Evolutionary conservation across 495 filamentous ascomycete species (phyloP), one percentile per base, ranked within the genome.

Genomic region (Wilcoxina mikolae): DNA sequence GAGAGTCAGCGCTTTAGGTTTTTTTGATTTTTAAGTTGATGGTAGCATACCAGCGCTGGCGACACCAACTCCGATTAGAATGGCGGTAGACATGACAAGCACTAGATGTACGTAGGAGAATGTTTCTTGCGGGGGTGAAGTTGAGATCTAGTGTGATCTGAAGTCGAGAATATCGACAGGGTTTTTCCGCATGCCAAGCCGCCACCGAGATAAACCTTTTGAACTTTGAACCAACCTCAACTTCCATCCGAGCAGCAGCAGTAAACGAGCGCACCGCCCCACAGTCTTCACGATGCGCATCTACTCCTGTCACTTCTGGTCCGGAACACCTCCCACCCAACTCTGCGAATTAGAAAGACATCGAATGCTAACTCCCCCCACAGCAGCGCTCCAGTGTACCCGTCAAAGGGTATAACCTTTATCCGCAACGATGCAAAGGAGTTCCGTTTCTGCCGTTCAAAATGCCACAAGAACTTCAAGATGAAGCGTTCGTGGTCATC

Each of bases 381-480:
- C 17, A 43, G 39, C 39, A 43, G 39, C 0, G 53, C 74, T 64
- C 88, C 88, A 28, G 77, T 79, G 69, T 94, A 91, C 72, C 88
- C 89, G 35, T 78, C 78, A 65, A 90, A 91, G 68, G 85, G 90
- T 58, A 95, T 95, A 63, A 87, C 83, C 57, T 86, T 87, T 65
- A 79, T 64, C 24, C 57, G 66, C 61, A 88, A 88, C 67, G 86
- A 94, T 68, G 85, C 84, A 59, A 74, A 75, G 63, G 71, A 73
- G 51, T 85, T 85, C 70, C 70, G 74, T 51, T 78, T 78, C 76
- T 94, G 87, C 74, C 76, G 87, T 41, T 80, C 75, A 56, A 95
- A 95, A 76, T 95, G 89, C 75, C 87, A 94, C 71, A 86, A 88
- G 73, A 93, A 93, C 74, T 95, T 95, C 79, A 94, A 95, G 73